A percentile compares a stretch with the other conserved stretches of the same genome.
Conservation (phyloP, 2,329 filamentous ascomycete genomes). For the Sporothrix luriei region DNA sequence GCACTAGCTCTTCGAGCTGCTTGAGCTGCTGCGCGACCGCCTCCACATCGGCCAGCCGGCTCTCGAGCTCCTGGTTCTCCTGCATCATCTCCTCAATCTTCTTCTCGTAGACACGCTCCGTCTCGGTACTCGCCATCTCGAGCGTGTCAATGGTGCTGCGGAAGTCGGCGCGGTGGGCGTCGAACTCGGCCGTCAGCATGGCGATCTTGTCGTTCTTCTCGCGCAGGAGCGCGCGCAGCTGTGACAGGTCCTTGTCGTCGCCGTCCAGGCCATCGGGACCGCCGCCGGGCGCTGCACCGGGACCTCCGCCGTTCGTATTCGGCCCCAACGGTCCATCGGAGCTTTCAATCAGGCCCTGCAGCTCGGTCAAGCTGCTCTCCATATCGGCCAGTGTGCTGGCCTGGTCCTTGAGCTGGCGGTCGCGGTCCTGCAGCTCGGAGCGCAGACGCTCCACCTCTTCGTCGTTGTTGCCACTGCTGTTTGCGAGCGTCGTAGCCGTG, state of each 20-base stretch:
- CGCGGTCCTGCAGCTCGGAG: slow-evolving; percentile 76
- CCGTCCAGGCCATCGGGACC: slow-evolving; percentile 42
- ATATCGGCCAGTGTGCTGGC: slow-evolving; percentile 81
- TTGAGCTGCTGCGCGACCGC: slow-evolving; percentile 88
- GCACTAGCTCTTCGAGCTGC: slow-evolving; percentile 92
- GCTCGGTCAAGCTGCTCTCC: slow-evolving; percentile 81
- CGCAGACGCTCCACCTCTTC: slow-evolving; percentile 75
- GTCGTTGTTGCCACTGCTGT: slow-evolving; percentile 64
- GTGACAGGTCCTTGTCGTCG: slow-evolving; percentile 57
- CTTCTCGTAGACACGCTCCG: slow-evolving; percentile 92
- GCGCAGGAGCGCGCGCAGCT: slow-evolving; percentile 78
- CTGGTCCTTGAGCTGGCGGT: slow-evolving; percentile 87
- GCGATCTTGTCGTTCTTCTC: slow-evolving; percentile 98
- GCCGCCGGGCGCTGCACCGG: slow-evolving; percentile 27
- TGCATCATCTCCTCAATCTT: slow-evolving; percentile 83
- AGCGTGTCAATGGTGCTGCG: slow-evolving; percentile 94
- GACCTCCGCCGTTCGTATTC: slow-evolving; percentile 38
- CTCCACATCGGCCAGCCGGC: slow-evolving; percentile 85
- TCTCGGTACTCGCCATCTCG: slow-evolving; percentile 93
- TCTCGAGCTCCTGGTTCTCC: slow-evolving; percentile 80
- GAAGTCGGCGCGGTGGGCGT: slow-evolving; percentile 92
- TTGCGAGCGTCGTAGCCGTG: slow-evolving; percentile 25
- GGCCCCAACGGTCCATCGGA: slow-evolving; percentile 46
- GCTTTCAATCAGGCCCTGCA: slow-evolving; percentile 68
- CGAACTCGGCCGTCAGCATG: slow-evolving; percentile 90